Evolutionary conservation across 129 eudicot species (phyloP).

Genomic region (Glebionis coronaria): DNA sequence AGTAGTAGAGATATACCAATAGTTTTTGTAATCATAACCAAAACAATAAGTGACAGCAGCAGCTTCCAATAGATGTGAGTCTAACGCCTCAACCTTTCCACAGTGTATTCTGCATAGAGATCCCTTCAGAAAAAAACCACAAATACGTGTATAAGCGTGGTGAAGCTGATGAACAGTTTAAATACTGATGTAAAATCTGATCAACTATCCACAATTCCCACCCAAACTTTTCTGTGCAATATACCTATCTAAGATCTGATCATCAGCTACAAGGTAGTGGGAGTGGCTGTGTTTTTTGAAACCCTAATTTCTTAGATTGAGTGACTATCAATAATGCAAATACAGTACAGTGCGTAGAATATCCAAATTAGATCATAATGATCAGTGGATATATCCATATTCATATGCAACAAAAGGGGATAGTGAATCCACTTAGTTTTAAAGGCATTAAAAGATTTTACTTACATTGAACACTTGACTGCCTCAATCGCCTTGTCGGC

Average conservation of each 20-base stretch:
- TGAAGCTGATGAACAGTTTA: background rate
- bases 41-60: background rate
- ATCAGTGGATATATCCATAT: background rate
- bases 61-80: background rate
- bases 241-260: background rate
- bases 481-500: slow-evolving; percentile 72
- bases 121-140: slow-evolving; percentile 46
- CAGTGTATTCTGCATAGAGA: slow-evolving; percentile 81
- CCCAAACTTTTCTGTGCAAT: background rate
- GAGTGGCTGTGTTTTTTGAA: no score
- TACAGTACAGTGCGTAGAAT: background rate
- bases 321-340: background rate
- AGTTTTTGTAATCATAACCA: slow-evolving; percentile 9
- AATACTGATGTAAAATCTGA: background rate
- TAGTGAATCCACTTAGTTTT: background rate
- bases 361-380: background rate
- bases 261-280: no score
- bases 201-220: background rate
- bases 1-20: background rate
- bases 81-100: slow-evolving; percentile 79
- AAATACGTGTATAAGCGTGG: background rate
- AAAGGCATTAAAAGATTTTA: slow-evolving; percentile 12
- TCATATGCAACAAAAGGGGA: slow-evolving; percentile 1
- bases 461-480: slow-evolving; percentile 78
- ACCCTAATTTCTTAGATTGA: no score